Evolutionary conservation across 768 basidiomycete species (phyloP), one percentile per base, ranked within the genome.

Genomic region (Phanerochaete sordida): DNA sequence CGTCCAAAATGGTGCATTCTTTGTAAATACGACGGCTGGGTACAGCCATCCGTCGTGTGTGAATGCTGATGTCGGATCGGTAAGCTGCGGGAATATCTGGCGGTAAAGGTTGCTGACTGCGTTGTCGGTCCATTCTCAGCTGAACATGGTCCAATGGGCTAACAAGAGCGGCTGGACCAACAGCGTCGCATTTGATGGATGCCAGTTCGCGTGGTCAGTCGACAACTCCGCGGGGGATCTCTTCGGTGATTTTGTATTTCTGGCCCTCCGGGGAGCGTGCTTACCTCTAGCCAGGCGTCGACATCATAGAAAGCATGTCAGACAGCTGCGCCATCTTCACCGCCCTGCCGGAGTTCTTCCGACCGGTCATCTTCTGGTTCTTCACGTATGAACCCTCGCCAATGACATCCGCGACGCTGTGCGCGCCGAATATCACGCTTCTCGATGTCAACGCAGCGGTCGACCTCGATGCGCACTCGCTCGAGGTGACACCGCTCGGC

Each of bases 291-390:
- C 1, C 33, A 65, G 64, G 64, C 27, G 59, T 62, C 30, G 52
- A 35, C 12, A 52, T 57, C 13, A 44, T 62, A n/a, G n/a, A n/a
- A 6, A n/a, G 37, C 16, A 59, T 58, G 27, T 35, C 53, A 28
- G 19, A 58, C 4, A 21, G 54, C 1, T 66, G 61, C 24, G 79
- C 78, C 47, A 65, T 47, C 15, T 55, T 44, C 21, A 45, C 65
- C 27, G 4, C 57, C 21, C 59, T 67, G 11, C 71, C 73, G 2
- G 64, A 69, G 12, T 70, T 78, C 45, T 82, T 82, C 43, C 75
- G 70, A 19, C 83, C 84, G 0, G 75, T 82, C 19, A 73, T 82
- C 23, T 83, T 84, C 66, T 86, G 83, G 84, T 81, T 83, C 68
- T 84, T 84, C 69, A 74, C 73, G 48, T 79, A 75, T 66, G 60